Percentiles rank a stretch among this genome's conserved stretches.
Evolutionary conservation across 2,329 filamentous ascomycete species (phyloP).

Genomic region (Apiospora pterosperma): DNA sequence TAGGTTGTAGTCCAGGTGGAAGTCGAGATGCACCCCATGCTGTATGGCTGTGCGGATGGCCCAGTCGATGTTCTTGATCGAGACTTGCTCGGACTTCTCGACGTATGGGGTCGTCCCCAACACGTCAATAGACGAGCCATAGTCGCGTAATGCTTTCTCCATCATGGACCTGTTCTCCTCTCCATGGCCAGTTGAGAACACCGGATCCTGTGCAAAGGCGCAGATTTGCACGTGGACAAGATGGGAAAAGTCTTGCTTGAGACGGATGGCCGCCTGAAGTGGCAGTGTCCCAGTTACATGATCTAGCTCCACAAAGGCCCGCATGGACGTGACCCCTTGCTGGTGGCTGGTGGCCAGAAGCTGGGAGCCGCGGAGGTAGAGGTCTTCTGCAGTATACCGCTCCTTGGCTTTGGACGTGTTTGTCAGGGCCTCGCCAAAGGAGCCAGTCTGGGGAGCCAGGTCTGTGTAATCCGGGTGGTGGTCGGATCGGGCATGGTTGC

Average conservation of each 20-base stretch:
- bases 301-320: constrained; percentile 71
- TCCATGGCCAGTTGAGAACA: constrained; percentile 54
- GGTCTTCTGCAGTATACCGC: constrained; percentile 58
- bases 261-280: constrained; percentile 48
- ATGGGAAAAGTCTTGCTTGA: constrained; percentile 52
- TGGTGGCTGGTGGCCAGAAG: constrained; percentile 62
- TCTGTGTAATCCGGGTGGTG: constrained; percentile 54
- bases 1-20: constrained; percentile 70
- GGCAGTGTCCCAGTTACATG: constrained; percentile 45
- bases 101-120: constrained; percentile 70
- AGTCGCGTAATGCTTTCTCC: constrained; percentile 23
- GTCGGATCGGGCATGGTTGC: constrained; percentile 17
- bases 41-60: constrained; percentile 52
- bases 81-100: constrained; percentile 46
- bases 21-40: constrained; percentile 57
- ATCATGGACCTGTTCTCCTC: constrained; percentile 48
- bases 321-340: constrained; percentile 65
- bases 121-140: constrained; percentile 45
- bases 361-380: constrained; percentile 61
- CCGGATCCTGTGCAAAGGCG: constrained; percentile 66
- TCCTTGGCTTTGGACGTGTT: constrained; percentile 53
- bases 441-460: constrained; percentile 55
- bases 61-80: constrained; percentile 59
- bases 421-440: constrained; percentile 62
- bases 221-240: constrained; percentile 63